These are phyloP conservation scores for Saturnispora dispora DNA, from an alignment of 805 yeast genomes.

Conservation along the genomic window DNA sequence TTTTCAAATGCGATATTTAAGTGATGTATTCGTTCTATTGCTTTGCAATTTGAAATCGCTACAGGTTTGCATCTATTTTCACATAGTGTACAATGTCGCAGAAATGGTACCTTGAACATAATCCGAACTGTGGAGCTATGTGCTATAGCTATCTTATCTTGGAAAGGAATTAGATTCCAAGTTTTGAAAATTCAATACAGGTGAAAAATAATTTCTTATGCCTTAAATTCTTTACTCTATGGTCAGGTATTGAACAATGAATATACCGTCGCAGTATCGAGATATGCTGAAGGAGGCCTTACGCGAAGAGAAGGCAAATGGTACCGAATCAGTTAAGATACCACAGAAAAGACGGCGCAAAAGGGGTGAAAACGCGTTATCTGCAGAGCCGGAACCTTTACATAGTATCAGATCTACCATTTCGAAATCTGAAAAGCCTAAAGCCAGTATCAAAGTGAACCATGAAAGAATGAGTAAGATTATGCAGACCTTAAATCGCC, in stretches of 20 bases:
- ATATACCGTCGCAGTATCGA: conserved; percentile 7
- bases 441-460: neutral
- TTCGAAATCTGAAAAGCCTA: neutral
- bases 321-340: neutral
- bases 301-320: neutral
- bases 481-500: neutral
- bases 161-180: too few relatives aligned
- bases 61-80: neutral
- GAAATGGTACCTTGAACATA: neutral
- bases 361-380: neutral
- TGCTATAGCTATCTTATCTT: neutral
- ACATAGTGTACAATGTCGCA: neutral
- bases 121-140: neutral
- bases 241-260: neutral
- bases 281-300: conserved; percentile 4
- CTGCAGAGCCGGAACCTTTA: neutral
- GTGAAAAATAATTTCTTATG: neutral
- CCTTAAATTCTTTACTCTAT: neutral
- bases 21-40: neutral
- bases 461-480: neutral
- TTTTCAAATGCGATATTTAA: too few relatives aligned
- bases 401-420: neutral
- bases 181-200: neutral
- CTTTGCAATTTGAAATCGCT: neutral
- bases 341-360: conserved; percentile 7